A percentile compares a stretch with the other conserved stretches of the same genome.
Conservation (phyloP, 169 alveolate species). For the Plasmodium fragile region DNA sequence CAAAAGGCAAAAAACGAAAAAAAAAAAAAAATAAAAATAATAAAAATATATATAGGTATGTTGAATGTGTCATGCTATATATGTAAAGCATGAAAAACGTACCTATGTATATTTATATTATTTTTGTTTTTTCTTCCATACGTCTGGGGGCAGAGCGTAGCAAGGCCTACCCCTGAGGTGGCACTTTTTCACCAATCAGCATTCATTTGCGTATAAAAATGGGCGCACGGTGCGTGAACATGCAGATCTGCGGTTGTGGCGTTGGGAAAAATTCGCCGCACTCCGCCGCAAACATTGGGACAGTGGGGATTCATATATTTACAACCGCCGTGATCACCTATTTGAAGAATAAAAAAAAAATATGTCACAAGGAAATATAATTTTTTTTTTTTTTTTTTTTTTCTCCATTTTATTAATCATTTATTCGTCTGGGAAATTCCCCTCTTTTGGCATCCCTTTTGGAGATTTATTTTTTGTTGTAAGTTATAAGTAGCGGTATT, state of each 20-base stretch:
- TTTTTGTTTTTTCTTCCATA: background rate
- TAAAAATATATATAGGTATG: background rate
- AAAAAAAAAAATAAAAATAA: background rate
- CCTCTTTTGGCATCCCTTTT: background rate
- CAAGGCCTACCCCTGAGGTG: background rate
- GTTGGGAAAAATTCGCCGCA: background rate
- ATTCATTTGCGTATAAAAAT: background rate
- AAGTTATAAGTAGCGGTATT: background rate
- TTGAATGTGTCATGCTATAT: background rate
- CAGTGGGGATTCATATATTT: background rate
- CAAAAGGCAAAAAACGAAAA: background rate
- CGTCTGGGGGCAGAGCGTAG: background rate
- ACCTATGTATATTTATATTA: background rate
- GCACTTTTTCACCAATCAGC: background rate
- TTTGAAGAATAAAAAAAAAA: background rate
- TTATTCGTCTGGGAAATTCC: background rate
- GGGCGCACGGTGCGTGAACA: background rate
- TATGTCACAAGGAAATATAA: background rate
- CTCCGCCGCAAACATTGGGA: background rate
- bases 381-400: background rate
- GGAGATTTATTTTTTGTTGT: background rate
- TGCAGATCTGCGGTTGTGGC: background rate
- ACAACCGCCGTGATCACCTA: background rate
- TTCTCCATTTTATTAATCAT: background rate
- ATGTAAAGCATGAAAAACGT: background rate